Evolutionary conservation across 805 yeast genomes (phyloP), one percentile per base, ranked within the genome.

Genomic region (Starmerella bombicola): DNA sequence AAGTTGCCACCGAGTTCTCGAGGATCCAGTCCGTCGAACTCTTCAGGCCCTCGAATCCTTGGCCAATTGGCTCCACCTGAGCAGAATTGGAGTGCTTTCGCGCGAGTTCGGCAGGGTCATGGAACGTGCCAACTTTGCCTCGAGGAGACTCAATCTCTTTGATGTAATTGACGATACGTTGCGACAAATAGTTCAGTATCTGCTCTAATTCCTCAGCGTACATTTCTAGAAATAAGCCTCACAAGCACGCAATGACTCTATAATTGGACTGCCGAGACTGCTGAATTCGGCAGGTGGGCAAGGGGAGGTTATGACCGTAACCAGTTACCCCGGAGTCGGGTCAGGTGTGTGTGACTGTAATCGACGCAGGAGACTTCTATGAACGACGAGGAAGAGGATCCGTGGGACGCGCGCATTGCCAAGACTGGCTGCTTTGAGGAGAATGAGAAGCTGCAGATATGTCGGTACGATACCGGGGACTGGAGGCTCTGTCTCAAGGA

Each of bases 401-500:
- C 50, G 9, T 53, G 79, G 86, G 91, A 82, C 53, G 59, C 68
- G 54, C 62, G 93, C 45, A 82, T 82, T 37, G 68, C 66, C 22
- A 67, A 75, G 25, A 81, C 93, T 0, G 93, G 93, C 1, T 82
- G 93, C 55, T 68, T 71, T 12, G 79, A 70, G 23, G 86, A 82
- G 54, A 82, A 82, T 52, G 59, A 76, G 54, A 73, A 73, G 13
- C 61, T 82, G 24, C 82, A 78, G 38, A 59, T 81, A 25, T 82
- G 94, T 50, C 85, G 79, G 55, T 85, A 84, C 3, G 93, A 80
- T 44, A 78, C 77, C 1, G 74, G 74, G 22, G 93, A 82, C 55
- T 82, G 94, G 94, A 62, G 93, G 40, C 61, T 74, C 52, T 80
- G 93, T 49, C 56, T 73, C 2, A 61, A 63, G 16, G 91, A 81